A percentile compares a stretch with the other conserved stretches of the same genome.
Evolutionary conservation across 352 stramenopile species (phyloP).

Genomic region (Bremia lactucae): DNA sequence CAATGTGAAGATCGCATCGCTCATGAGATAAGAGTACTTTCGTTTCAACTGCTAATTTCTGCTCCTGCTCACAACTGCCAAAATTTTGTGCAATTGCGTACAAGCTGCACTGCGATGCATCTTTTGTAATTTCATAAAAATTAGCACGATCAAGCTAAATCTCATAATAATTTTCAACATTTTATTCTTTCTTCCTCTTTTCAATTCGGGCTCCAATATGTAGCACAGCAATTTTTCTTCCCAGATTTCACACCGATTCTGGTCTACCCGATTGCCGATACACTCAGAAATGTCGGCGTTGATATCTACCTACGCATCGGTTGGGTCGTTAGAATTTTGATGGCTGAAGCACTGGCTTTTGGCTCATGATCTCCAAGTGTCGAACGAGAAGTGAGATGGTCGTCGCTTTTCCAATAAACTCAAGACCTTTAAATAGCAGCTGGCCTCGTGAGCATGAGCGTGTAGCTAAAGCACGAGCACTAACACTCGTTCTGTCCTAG

Average conservation of each 20-base stretch:
- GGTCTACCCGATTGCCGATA: conserved; percentile 85
- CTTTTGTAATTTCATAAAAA: too few relatives aligned
- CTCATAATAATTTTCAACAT: conserved; percentile 74
- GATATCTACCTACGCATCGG: conserved; percentile 62
- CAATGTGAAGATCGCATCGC: conserved; percentile 6
- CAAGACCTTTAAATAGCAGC: too few relatives aligned
- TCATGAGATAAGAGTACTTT: conserved; percentile 56
- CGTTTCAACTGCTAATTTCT: conserved; percentile 73
- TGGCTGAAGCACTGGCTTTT: conserved; percentile 87
- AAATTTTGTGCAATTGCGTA: conserved; percentile 77
- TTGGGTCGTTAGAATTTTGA: conserved; percentile 61
- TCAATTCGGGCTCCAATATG: conserved; percentile 90
- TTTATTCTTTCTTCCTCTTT: conserved; percentile 93
- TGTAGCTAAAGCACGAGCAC: too few relatives aligned
- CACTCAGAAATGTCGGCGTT: conserved; percentile 81
- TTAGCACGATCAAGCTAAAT: conserved; percentile 66
- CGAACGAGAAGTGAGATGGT: too few relatives aligned
- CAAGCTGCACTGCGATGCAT: conserved; percentile 64
- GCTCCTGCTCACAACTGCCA: conserved; percentile 60
- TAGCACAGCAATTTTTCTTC: conserved; percentile 88
- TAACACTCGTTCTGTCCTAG: too few relatives aligned
- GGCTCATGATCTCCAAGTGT: conserved; percentile 88
- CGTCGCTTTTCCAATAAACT: too few relatives aligned
- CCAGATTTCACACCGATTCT: conserved; percentile 86
- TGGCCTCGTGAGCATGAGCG: too few relatives aligned